Evolutionary conservation across 2,329 filamentous ascomycete genomes (phyloP).

Genomic region (Fusarium zealandicum): DNA sequence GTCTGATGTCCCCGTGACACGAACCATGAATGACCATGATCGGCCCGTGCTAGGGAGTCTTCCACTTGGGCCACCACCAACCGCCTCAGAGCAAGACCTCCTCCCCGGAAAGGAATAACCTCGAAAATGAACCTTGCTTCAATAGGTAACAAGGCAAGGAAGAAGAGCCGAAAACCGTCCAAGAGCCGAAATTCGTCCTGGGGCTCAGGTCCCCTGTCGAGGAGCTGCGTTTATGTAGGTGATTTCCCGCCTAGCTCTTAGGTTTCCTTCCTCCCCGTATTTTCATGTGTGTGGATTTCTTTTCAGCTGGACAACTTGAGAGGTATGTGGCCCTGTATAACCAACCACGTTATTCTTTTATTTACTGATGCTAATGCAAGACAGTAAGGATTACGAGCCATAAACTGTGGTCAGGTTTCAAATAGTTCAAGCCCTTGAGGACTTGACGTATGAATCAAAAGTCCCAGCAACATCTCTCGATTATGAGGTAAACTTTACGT

Average conservation of each 20-base stretch:
- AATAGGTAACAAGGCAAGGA: constrained; percentile 25
- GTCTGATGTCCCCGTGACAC: constrained; percentile 2
- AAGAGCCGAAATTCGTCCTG: constrained; percentile 35
- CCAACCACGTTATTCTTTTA: too few relatives aligned
- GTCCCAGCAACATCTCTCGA: too few relatives aligned
- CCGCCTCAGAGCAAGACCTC: constrained; percentile 19
- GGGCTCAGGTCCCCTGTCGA: constrained; percentile 17
- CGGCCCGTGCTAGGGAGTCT: constrained; percentile 25
- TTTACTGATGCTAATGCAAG: too few relatives aligned
- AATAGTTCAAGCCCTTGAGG: too few relatives aligned
- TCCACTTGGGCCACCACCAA: constrained; percentile 8
- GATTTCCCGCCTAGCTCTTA: constrained; percentile 6
- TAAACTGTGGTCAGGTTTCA: too few relatives aligned
- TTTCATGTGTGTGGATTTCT: constrained; percentile 3
- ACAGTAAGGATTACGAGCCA: too few relatives aligned
- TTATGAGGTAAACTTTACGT: not conserved
- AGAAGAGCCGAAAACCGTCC: constrained; percentile 34
- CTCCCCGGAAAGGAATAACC: constrained; percentile 33
- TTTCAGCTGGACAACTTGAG: too few relatives aligned
- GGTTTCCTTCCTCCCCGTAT: not conserved
- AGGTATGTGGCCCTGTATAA: too few relatives aligned
- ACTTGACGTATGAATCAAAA: too few relatives aligned
- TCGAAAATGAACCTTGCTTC: constrained; percentile 22
- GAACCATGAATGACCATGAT: constrained; percentile 19
- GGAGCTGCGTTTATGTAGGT: constrained; percentile 1